phyloP scores from a whole-genome alignment of 2,329 filamentous ascomycete genomes.

The Nectriaceae sp. region DNA sequence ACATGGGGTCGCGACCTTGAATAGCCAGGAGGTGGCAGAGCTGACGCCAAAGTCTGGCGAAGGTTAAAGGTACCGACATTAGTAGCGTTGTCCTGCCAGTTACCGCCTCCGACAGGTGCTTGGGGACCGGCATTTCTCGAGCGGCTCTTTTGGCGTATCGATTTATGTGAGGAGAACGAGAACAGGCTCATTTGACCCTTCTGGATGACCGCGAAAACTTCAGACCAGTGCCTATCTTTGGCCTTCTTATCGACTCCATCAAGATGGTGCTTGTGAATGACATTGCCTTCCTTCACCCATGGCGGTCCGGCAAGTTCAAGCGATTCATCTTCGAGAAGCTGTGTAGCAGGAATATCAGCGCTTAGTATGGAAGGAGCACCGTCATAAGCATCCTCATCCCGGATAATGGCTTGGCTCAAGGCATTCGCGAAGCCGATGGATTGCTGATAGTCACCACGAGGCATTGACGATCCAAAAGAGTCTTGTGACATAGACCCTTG shows the following conservation, averaged over 20 bases:
- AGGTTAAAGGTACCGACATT: constrained; percentile 85
- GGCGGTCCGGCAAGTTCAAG: constrained; percentile 91
- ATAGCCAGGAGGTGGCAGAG: constrained; percentile 87
- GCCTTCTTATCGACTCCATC: constrained; percentile 89
- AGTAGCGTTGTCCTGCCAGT: constrained; percentile 97
- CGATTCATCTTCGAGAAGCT: constrained; percentile 87
- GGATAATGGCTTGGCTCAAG: constrained; percentile 92
- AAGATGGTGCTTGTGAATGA: constrained; percentile 95
- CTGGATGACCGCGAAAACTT: constrained; percentile 94
- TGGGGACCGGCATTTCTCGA: constrained; percentile 51
- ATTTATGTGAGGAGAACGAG: constrained; percentile 85
- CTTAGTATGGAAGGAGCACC: constrained; percentile 53
- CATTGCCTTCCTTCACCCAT: constrained; percentile 95
- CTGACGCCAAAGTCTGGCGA: constrained; percentile 87
- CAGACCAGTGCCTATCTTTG: constrained; percentile 91
- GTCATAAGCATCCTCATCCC: constrained; percentile 71
- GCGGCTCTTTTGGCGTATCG: constrained; percentile 67
- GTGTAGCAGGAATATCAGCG: constrained; percentile 59
- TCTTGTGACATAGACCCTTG: constrained; percentile 91
- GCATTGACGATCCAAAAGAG: constrained; percentile 78
- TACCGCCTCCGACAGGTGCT: constrained; percentile 85
- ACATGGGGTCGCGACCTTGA: constrained; percentile 89
- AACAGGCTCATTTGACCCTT: constrained; percentile 94
- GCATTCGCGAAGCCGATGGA: constrained; percentile 98
- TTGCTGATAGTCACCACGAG: constrained; percentile 84